phyloP scores from a whole-genome alignment of 805 yeast genomes.

The Metschnikowia rubicola region DNA sequence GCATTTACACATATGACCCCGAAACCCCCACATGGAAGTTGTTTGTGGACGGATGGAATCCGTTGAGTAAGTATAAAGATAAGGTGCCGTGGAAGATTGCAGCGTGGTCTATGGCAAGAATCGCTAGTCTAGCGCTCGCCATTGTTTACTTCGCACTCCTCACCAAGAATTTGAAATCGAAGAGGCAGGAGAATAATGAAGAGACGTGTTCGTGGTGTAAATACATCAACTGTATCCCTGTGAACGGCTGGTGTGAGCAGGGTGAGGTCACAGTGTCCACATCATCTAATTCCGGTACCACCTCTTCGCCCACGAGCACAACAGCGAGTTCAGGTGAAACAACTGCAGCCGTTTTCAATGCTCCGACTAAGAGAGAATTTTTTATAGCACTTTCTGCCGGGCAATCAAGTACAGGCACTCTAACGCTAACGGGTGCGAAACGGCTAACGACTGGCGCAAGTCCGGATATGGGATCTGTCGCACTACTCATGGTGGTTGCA shows the following conservation, averaged over 20 bases:
- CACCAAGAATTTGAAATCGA: slow-evolving; percentile 43
- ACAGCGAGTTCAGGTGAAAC: slow-evolving; percentile 3
- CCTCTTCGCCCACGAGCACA: slow-evolving; percentile 5
- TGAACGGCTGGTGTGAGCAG: slow-evolving; percentile 63
- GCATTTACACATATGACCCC: slow-evolving; percentile 35
- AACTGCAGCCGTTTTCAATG: not conserved
- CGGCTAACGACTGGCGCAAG: not conserved
- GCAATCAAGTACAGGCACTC: not conserved
- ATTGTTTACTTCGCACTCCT: slow-evolving; percentile 51
- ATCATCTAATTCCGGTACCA: not conserved
- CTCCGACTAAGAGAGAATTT: slow-evolving; percentile 5
- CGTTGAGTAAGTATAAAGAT: slow-evolving; percentile 30
- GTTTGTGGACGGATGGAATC: slow-evolving; percentile 39
- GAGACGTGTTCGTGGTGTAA: slow-evolving; percentile 70
- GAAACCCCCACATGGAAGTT: slow-evolving; percentile 29
- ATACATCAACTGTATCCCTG: slow-evolving; percentile 67
- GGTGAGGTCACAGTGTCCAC: slow-evolving; percentile 36
- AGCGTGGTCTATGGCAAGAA: slow-evolving; percentile 51
- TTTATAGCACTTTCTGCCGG: not conserved
- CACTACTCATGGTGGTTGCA: slow-evolving; percentile 7
- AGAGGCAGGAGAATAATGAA: slow-evolving; percentile 30
- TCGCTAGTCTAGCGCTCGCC: slow-evolving; percentile 41
- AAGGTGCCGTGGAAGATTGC: slow-evolving; percentile 40
- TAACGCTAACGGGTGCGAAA: slow-evolving; percentile 2
- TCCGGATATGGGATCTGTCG: slow-evolving; percentile 6